Conservation (phyloP, 169 alveolate genomes). For the Prorocentrum cordatum region DNA sequence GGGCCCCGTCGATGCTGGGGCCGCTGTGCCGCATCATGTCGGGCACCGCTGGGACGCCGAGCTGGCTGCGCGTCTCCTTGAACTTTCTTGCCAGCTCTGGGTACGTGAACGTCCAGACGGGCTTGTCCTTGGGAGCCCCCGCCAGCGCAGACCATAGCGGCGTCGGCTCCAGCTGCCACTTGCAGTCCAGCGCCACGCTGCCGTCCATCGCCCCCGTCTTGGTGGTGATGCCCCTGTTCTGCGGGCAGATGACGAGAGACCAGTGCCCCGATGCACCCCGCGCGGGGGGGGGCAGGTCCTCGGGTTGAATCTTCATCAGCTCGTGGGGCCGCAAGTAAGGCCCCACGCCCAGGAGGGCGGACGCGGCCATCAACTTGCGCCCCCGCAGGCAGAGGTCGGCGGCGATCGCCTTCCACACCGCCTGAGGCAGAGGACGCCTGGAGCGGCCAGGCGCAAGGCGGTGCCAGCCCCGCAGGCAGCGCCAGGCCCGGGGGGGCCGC, state of each 20-base stretch:
- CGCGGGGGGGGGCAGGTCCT: neutral
- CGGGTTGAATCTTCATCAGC: too few species aligned
- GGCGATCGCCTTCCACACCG: too few species aligned
- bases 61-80: neutral
- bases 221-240: neutral
- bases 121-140: neutral
- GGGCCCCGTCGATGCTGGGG: neutral
- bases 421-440: too few species aligned
- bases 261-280: neutral
- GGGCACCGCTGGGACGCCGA: neutral
- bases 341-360: too few species aligned
- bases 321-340: too few species aligned
- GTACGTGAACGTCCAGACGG: constrained; percentile 1
- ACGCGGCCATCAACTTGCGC: too few species aligned
- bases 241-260: neutral
- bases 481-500: too few species aligned
- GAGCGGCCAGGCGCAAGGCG: too few species aligned
- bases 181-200: neutral
- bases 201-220: constrained; percentile 23
- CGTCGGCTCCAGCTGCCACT: neutral
- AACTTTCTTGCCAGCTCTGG: neutral
- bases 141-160: neutral
- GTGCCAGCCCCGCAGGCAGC: too few species aligned
- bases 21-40: constrained; percentile 13
- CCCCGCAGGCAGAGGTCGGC: too few species aligned